Conservation (phyloP, 768 basidiomycete genomes). For the Pulveroboletus ravenelii region DNA sequence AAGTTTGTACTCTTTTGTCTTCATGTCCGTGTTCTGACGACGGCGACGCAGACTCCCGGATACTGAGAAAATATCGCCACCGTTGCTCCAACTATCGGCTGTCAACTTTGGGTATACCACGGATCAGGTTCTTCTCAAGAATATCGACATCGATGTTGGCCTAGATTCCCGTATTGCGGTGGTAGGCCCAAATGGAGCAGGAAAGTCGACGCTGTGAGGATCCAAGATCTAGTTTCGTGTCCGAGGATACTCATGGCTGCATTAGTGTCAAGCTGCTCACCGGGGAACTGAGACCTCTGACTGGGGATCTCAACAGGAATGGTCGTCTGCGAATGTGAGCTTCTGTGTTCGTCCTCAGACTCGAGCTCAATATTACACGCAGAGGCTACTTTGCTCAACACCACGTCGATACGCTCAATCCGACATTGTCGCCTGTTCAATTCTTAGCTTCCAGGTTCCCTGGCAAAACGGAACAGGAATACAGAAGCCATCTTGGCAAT, state of each 20-base stretch:
- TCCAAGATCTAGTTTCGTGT: background rate
- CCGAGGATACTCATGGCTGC: conserved; percentile 6
- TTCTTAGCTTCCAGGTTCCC: conserved; percentile 92
- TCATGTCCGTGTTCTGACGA: background rate
- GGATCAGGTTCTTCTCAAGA: conserved; percentile 72
- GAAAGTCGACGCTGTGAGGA: conserved; percentile 89
- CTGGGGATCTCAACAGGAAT: conserved; percentile 84
- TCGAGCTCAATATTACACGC: background rate
- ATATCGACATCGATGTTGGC: conserved; percentile 85
- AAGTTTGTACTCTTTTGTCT: conserved; percentile 43
- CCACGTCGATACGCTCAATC: conserved; percentile 87
- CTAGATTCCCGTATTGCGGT: conserved; percentile 94
- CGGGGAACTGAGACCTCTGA: conserved; percentile 18
- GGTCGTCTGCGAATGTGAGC: conserved; percentile 84
- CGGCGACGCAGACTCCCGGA: conserved; percentile 70
- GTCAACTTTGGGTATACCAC: conserved; percentile 84
- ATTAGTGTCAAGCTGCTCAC: conserved; percentile 73
- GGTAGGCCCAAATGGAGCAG: conserved; percentile 92
- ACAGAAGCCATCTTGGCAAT: conserved; percentile 89
- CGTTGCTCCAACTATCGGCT: conserved; percentile 86
- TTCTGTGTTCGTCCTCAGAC: conserved; percentile 1
- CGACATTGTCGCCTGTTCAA: conserved; percentile 85
- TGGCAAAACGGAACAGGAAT: conserved; percentile 94
- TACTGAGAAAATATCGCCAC: conserved; percentile 95
- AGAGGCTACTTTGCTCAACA: conserved; percentile 94